Evolutionary conservation across 352 stramenopile genomes (phyloP), one percentile per base, ranked within the genome.

Genomic region (Phytophthora nicotianae): DNA sequence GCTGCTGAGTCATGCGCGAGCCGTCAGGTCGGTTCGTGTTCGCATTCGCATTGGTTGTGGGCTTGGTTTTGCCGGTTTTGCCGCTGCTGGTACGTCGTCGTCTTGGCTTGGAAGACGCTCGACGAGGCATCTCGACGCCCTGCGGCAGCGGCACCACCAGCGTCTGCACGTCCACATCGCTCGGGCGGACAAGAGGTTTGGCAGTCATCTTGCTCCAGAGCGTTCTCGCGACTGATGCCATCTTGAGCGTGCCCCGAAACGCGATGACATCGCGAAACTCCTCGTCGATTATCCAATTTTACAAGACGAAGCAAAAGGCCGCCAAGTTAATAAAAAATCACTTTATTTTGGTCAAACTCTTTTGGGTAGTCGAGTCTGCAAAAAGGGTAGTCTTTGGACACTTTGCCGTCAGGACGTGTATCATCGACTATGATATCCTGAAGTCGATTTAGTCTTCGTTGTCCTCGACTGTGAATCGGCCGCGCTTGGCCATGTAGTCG

Each of bases 401-500:
- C 32, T 65, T 60, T 60, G n/a, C 59, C 33, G 9, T 67, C 21
- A 50, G 43, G 37, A 24, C 4, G 35, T 16, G 11, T 17, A 1
- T 41, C 9, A 35, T 26, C 23, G 9, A 58, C 59, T 51, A 20
- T n/a, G 5, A 60, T 16, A 29, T 20, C 16, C 49, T 45, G 4
- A 6, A 45, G 17, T 6, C 23, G n/a, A 2, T 48, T 45, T 66
- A 67, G 9, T 76, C 27, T 46, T 76, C 50, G 11, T 73, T 57
- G 48, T 77, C 56, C 41, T 77, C 64, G 7, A 77, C 65, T 53
- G 78, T 81, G 42, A 91, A 92, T 58, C 80, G 77, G 38, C 86
- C 86, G 43, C 67, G 83, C 52, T 79, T 82, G 16, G 68, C 57
- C 86, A 95, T 95, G 62, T 84, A 95, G 63, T 95, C 86, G 51